phyloP scores from a whole-genome alignment of 192 early-diverging fungal species.

The Polychytrium aggregatum region DNA sequence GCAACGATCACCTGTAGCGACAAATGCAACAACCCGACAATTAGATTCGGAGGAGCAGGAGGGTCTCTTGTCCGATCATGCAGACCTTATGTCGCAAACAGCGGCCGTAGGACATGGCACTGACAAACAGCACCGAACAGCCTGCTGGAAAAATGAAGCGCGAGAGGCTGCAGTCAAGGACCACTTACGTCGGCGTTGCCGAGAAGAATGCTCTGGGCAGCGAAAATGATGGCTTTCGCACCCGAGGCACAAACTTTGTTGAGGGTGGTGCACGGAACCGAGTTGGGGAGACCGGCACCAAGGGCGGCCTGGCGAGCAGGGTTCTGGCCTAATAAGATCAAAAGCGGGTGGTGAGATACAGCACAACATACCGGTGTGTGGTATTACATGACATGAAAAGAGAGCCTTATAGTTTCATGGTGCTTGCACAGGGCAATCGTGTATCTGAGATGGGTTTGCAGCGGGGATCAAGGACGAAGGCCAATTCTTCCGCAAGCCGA shows the following conservation, averaged over 20 bases:
- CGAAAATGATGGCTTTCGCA: slow-evolving; percentile 89
- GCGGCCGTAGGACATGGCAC: too few relatives aligned
- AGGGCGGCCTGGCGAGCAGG: slow-evolving; percentile 90
- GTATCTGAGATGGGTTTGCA: too few relatives aligned
- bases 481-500: too few relatives aligned
- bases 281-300: slow-evolving; percentile 69
- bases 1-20: slow-evolving; percentile 40
- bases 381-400: neutral
- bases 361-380: neutral
- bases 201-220: slow-evolving; percentile 44
- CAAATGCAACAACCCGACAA: too few relatives aligned
- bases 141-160: neutral
- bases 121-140: neutral
- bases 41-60: too few relatives aligned
- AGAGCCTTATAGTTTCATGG: too few relatives aligned
- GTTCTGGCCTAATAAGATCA: slow-evolving; percentile 59
- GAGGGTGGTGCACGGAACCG: slow-evolving; percentile 84
- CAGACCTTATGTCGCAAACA: too few relatives aligned
- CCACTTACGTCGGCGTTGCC: slow-evolving; percentile 37
- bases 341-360: neutral
- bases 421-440: too few relatives aligned
- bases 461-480: neutral
- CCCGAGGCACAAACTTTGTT: slow-evolving; percentile 99
- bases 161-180: slow-evolving; percentile 9
- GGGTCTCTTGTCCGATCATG: too few relatives aligned